Evolutionary conservation across 2,329 filamentous ascomycete genomes (phyloP).

Genomic region (Arthrobotrys entomopaga): DNA sequence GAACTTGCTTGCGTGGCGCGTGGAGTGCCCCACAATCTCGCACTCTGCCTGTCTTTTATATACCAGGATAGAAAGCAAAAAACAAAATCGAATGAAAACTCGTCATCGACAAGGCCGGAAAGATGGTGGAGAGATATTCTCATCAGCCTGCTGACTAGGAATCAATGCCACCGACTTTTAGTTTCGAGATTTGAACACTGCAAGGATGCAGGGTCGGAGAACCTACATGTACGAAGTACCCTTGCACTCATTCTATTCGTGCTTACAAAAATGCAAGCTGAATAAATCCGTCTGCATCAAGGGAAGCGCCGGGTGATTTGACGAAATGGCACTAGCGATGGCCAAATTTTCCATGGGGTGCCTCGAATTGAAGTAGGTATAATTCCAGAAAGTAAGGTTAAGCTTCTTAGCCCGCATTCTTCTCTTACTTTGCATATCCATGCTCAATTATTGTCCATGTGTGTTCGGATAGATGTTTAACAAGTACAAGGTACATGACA

Average conservation of each 20-base stretch:
- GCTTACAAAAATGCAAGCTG: not conserved
- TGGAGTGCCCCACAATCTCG: not conserved
- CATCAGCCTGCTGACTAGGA: not conserved
- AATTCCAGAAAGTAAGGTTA: constrained; percentile 39
- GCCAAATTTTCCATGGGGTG: constrained; percentile 24
- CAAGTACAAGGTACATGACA: constrained; percentile 28
- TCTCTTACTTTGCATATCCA: constrained; percentile 15
- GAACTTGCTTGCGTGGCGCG: not conserved
- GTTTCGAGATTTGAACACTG: not conserved
- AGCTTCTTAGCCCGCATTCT: constrained; percentile 36
- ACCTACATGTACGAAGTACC: not conserved
- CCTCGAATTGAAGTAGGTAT: constrained; percentile 21
- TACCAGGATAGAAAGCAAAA: not conserved
- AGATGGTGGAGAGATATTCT: not conserved
- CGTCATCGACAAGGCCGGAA: not conserved
- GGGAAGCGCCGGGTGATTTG: constrained; percentile 29
- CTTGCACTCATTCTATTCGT: no score
- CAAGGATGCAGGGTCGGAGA: not conserved
- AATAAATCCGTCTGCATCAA: not conserved
- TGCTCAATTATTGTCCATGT: constrained; percentile 32
- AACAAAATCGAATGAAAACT: not conserved
- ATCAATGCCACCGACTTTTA: no score
- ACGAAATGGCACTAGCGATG: constrained; percentile 4
- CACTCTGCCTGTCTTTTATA: not conserved
- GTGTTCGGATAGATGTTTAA: constrained; percentile 40